Evolutionary conservation across 2,329 filamentous ascomycete species (phyloP).

Genomic region (Ophiostoma novo-ulmi): DNA sequence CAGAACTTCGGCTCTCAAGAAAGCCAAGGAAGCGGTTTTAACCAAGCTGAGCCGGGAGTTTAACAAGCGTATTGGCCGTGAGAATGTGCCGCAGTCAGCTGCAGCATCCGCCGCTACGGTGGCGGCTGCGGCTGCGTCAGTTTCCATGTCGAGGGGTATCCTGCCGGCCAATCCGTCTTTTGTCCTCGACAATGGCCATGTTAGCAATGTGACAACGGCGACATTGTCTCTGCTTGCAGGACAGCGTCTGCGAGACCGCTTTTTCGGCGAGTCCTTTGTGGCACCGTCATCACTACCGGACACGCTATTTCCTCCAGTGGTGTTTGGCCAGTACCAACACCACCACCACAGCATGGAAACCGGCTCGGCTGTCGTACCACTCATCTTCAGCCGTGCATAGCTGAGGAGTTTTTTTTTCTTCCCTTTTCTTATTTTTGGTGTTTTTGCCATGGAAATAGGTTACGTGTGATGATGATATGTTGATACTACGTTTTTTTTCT

Average conservation of each 20-base stretch:
- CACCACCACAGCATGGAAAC: constrained; percentile 44
- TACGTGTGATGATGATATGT: not conserved
- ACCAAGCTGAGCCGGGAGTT: constrained; percentile 55
- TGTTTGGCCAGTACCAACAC: constrained; percentile 30
- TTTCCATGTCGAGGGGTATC: constrained; percentile 30
- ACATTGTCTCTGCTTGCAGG: constrained; percentile 36
- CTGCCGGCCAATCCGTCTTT: not conserved
- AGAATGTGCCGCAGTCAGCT: constrained; percentile 22
- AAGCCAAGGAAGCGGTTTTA: constrained; percentile 57
- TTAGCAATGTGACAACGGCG: constrained; percentile 24
- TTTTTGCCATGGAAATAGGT: not conserved
- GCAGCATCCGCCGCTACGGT: constrained; percentile 20
- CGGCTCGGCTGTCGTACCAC: constrained; percentile 33
- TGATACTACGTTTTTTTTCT: not conserved
- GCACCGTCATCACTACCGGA: not conserved
- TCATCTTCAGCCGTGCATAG: constrained; percentile 3
- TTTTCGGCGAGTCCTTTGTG: constrained; percentile 35
- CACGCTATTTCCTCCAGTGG: constrained; percentile 10
- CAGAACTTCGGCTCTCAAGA: constrained; percentile 50
- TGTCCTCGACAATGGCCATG: not conserved
- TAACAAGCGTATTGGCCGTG: constrained; percentile 27
- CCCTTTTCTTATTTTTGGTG: not conserved
- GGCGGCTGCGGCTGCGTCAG: constrained; percentile 22
- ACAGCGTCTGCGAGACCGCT: constrained; percentile 39
- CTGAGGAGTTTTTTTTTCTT: not conserved